Evolutionary conservation across 1,284 basidiomycete genomes (phyloP).

Genomic region (Termitomyces sp.): DNA sequence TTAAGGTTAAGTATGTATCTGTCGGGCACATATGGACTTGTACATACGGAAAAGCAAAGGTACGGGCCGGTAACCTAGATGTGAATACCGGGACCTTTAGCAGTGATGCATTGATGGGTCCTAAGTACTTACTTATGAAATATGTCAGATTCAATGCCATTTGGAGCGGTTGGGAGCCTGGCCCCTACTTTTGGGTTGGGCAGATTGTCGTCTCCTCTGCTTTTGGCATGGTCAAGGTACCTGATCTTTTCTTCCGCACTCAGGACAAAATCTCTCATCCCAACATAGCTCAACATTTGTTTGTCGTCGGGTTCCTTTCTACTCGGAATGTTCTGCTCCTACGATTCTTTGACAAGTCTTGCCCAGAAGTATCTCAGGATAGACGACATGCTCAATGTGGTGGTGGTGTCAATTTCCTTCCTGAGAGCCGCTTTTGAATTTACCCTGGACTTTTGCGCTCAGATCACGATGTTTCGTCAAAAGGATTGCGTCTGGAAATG

Average conservation of each 20-base stretch:
- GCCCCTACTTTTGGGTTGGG: too few species aligned
- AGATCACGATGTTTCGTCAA: too few species aligned
- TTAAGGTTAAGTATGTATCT: too few species aligned
- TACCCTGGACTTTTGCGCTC: neutral
- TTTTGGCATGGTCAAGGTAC: constrained; percentile 8
- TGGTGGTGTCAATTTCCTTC: too few species aligned
- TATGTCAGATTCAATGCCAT: neutral
- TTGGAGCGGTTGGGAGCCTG: neutral
- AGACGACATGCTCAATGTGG: too few species aligned
- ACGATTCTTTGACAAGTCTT: too few species aligned
- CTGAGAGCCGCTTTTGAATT: too few species aligned
- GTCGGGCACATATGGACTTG: too few species aligned
- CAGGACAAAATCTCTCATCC: neutral
- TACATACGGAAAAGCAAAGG: neutral
- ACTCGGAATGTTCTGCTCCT: neutral
- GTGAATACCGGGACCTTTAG: constrained; percentile 1
- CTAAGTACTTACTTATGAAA: too few species aligned
- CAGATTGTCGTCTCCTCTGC: too few species aligned
- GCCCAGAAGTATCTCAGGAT: too few species aligned
- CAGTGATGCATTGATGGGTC: constrained; percentile 1
- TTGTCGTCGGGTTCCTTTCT: constrained; percentile 1
- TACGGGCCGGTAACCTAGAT: constrained; percentile 8
- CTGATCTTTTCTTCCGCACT: constrained; percentile 5
- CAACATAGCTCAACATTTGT: neutral
- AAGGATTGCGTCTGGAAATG: too few species aligned